phyloP scores from a whole-genome alignment of 1,284 basidiomycete genomes.

The Blastosporella zonata region DNA sequence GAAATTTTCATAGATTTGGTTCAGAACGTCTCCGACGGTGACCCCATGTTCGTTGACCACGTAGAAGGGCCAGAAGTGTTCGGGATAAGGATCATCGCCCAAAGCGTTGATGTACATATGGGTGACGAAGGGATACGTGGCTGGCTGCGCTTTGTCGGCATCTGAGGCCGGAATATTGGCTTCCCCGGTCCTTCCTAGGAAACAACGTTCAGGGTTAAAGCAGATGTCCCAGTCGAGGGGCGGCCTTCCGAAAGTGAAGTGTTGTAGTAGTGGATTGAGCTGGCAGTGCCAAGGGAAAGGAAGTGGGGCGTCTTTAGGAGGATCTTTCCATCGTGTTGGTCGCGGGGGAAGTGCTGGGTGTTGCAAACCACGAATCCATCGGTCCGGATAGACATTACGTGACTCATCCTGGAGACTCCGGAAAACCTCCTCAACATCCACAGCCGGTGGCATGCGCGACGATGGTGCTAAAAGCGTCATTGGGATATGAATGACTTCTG shows the following conservation, averaged over 20 bases:
- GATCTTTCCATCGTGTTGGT: slow-evolving; percentile 43
- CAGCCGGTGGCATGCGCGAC: slow-evolving; percentile 19
- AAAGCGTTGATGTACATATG: slow-evolving; percentile 51
- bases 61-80: slow-evolving; percentile 54
- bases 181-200: slow-evolving; percentile 26
- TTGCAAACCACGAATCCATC: slow-evolving; percentile 45
- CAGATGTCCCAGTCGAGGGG: slow-evolving; percentile 48
- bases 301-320: slow-evolving; percentile 31
- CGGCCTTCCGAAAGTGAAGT: slow-evolving; percentile 40
- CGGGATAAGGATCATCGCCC: slow-evolving; percentile 43
- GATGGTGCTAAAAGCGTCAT: slow-evolving; percentile 18
- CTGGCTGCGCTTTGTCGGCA: slow-evolving; percentile 50
- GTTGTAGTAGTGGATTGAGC: slow-evolving; percentile 53
- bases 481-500: neutral
- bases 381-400: slow-evolving; percentile 37
- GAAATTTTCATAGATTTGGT: slow-evolving; percentile 45
- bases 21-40: slow-evolving; percentile 48
- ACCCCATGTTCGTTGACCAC: slow-evolving; percentile 45
- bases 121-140: slow-evolving; percentile 54
- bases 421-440: slow-evolving; percentile 36
- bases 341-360: slow-evolving; percentile 49
- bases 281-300: slow-evolving; percentile 45
- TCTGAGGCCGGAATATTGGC: slow-evolving; percentile 29
- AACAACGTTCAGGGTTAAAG: slow-evolving; percentile 23
- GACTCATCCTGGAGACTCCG: slow-evolving; percentile 30